phyloP scores from a whole-genome alignment of 495 filamentous ascomycete genomes.

The Hypoxylon fragiforme region DNA sequence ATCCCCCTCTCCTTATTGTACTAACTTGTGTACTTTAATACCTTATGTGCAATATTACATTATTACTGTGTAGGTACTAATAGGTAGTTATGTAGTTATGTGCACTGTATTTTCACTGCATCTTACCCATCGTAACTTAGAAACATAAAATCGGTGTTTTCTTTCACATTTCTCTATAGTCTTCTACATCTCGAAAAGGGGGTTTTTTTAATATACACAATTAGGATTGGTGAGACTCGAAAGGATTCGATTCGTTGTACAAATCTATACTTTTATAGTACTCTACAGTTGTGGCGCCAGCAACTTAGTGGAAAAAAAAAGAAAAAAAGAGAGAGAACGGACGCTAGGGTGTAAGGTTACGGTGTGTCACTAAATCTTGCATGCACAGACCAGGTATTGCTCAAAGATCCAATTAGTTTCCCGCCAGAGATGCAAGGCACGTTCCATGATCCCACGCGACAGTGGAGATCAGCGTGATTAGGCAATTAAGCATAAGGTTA shows the following conservation, averaged over 20 bases:
- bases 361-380: conserved; percentile 13
- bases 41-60: too few species aligned
- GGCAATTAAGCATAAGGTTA: conserved; percentile 16
- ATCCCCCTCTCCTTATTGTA: background rate
- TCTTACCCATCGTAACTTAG: background rate
- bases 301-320: background rate
- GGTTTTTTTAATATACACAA: background rate
- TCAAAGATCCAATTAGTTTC: conserved; percentile 13
- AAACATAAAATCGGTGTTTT: too few species aligned
- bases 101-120: background rate
- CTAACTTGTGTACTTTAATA: background rate
- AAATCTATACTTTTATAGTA: background rate
- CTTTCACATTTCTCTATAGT: too few species aligned
- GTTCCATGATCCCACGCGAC: conserved; percentile 32
- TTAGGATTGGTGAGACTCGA: background rate
- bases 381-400: conserved; percentile 19
- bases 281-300: conserved; percentile 20
- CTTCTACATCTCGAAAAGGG: too few species aligned
- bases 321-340: background rate
- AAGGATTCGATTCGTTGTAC: background rate
- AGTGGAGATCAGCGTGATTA: conserved; percentile 26
- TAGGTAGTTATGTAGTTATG: too few species aligned
- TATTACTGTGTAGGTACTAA: too few species aligned
- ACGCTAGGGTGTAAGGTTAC: background rate
- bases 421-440: conserved; percentile 21